These are phyloP conservation scores for Helichrysum umbraculigerum DNA, from an alignment of 129 eudicot genomes.

Conservation along the genomic window DNA sequence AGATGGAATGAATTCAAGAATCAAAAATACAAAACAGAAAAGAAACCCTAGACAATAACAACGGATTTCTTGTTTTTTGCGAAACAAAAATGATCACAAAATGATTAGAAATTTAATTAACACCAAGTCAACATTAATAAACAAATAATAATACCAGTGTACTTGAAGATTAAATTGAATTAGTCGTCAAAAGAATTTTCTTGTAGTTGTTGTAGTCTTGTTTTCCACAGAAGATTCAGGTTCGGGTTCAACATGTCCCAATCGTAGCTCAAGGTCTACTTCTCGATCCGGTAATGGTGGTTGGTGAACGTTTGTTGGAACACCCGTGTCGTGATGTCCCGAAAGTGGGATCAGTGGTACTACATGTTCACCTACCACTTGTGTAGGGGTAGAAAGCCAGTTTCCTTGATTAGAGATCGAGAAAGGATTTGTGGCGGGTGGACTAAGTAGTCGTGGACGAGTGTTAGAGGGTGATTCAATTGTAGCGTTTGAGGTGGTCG, in stretches of 20 bases:
- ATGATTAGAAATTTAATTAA: slow-evolving; percentile 23
- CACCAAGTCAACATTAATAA: slow-evolving; percentile 23
- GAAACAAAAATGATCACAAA: slow-evolving; percentile 16
- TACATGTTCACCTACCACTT: background rate
- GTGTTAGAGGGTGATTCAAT: slow-evolving; percentile 20
- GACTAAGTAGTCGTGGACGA: slow-evolving; percentile 19
- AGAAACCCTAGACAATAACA: slow-evolving; percentile 30
- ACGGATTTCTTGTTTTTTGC: slow-evolving; percentile 17
- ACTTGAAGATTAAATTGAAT: slow-evolving; percentile 22
- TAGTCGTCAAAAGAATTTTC: slow-evolving; percentile 41
- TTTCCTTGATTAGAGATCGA: slow-evolving; percentile 21
- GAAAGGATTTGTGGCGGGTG: slow-evolving; percentile 4
- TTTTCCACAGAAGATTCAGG: slow-evolving; percentile 21
- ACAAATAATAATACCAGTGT: slow-evolving; percentile 13
- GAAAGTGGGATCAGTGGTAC: slow-evolving; percentile 23
- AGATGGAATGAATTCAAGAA: slow-evolving; percentile 21
- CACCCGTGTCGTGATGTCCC: slow-evolving; percentile 8
- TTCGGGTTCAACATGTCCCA: slow-evolving; percentile 36
- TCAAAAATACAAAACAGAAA: slow-evolving; percentile 14
- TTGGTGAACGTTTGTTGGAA: slow-evolving; percentile 12
- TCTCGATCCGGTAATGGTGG: slow-evolving; percentile 17
- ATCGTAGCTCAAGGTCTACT: slow-evolving; percentile 44
- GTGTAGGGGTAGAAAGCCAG: slow-evolving; percentile 16
- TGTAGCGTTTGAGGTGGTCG: slow-evolving; percentile 5
- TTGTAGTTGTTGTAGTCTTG: slow-evolving; percentile 24